These are phyloP conservation scores for Chlorencoelia australis DNA, from an alignment of 2,329 filamentous ascomycete genomes.

Conservation along the genomic window DNA sequence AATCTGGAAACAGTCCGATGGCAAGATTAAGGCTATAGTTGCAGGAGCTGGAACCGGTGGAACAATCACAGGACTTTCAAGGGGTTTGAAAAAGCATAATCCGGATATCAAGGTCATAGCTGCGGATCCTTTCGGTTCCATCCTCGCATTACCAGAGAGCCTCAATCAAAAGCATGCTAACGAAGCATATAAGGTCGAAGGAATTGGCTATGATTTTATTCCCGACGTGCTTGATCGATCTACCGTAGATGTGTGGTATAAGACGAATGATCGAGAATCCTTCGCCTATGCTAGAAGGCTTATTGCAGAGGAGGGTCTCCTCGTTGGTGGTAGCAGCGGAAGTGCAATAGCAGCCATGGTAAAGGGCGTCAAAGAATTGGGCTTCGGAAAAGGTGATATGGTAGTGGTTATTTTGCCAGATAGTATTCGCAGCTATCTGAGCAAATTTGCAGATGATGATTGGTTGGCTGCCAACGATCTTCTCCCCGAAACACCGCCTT, in stretches of 20 bases:
- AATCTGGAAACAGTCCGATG: conserved; percentile 84
- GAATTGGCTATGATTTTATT: conserved; percentile 97
- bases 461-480: conserved; percentile 97
- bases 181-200: conserved; percentile 92
- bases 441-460: conserved; percentile 98
- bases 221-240: conserved; percentile 81
- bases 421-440: conserved; percentile 93
- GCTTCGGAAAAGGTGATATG: conserved; percentile 72
- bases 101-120: conserved; percentile 77
- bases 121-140: conserved; percentile 85
- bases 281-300: conserved; percentile 84
- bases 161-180: conserved; percentile 76
- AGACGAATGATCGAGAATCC: conserved; percentile 87
- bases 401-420: conserved; percentile 89
- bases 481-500: conserved; percentile 50
- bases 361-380: conserved; percentile 64
- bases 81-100: conserved; percentile 81
- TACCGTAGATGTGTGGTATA: conserved; percentile 89
- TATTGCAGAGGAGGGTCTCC: conserved; percentile 86
- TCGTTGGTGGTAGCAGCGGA: conserved; percentile 89
- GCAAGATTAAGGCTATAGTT: conserved; percentile 72
- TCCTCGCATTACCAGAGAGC: conserved; percentile 69
- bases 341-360: conserved; percentile 80
- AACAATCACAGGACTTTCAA: conserved; percentile 83
- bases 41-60: conserved; percentile 93